phyloP scores from a whole-genome alignment of 1,139 yeast species.

The Saccharomyces hybrid region DNA sequence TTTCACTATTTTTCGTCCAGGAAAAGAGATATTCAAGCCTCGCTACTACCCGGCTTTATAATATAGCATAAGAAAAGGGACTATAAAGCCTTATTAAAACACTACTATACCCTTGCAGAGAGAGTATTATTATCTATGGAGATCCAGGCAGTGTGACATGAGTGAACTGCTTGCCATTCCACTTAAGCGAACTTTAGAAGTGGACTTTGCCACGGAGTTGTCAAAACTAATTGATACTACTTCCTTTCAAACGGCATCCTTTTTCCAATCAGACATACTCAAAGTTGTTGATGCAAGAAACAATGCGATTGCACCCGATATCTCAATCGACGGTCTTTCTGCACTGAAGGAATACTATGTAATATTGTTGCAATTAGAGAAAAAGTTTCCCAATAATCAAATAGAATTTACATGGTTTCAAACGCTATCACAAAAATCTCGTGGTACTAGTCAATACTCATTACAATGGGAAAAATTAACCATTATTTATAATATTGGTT shows the following conservation, averaged over 20 bases:
- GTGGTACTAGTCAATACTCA: constrained; percentile 42
- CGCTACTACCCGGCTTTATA: background rate
- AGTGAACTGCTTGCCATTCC: constrained; percentile 46
- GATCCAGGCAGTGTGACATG: constrained; percentile 3
- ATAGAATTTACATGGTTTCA: constrained; percentile 65
- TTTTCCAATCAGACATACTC: constrained; percentile 47
- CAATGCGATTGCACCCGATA: constrained; percentile 28
- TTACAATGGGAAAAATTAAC: constrained; percentile 53
- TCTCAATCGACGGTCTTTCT: constrained; percentile 25
- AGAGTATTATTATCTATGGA: background rate
- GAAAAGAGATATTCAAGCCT: background rate
- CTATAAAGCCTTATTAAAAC: background rate
- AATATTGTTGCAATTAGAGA: constrained; percentile 30
- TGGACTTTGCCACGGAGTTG: constrained; percentile 42
- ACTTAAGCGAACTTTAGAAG: constrained; percentile 34
- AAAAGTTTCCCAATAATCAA: constrained; percentile 40
- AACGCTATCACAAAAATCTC: constrained; percentile 49
- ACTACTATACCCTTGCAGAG: constrained; percentile 16
- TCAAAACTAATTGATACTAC: constrained; percentile 46
- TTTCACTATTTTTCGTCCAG: background rate
- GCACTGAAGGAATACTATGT: constrained; percentile 32
- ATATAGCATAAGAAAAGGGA: background rate
- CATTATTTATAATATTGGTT: constrained; percentile 60
- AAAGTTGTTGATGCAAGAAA: constrained; percentile 37
- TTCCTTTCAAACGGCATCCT: constrained; percentile 57